Percentiles rank a stretch among this genome's conserved stretches.
These are phyloP conservation scores for Rhodotorula kratochvilovae DNA, from an alignment of 768 basidiomycete species.

Conservation along the genomic window DNA sequence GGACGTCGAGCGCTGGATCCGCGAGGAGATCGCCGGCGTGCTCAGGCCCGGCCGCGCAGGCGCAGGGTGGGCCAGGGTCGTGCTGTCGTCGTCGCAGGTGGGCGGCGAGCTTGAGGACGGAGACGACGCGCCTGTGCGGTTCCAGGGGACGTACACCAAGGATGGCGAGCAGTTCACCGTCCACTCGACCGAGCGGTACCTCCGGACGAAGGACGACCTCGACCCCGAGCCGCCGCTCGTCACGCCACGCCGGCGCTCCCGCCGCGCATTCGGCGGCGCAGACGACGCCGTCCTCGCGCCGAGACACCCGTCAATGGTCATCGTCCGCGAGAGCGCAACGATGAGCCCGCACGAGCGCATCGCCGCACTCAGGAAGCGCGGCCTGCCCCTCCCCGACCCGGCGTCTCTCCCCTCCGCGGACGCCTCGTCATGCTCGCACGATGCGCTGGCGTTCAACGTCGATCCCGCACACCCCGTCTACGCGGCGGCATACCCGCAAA, in stretches of 20 bases:
- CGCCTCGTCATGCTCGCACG: slow-evolving; percentile 59
- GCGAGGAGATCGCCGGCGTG: slow-evolving; percentile 27
- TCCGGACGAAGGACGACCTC: slow-evolving; percentile 6
- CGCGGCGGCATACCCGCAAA: background rate
- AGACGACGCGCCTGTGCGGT: slow-evolving; percentile 2
- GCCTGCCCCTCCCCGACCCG: slow-evolving; percentile 3
- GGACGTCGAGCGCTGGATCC: slow-evolving; percentile 21
- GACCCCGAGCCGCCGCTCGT: slow-evolving; percentile 23
- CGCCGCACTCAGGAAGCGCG: slow-evolving; percentile 15
- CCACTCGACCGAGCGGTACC: slow-evolving; percentile 26
- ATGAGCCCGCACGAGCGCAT: slow-evolving; percentile 17
- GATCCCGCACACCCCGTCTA: slow-evolving; percentile 52
- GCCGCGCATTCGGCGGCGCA: slow-evolving; percentile 2
- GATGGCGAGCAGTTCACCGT: slow-evolving; percentile 28
- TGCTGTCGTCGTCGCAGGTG: background rate
- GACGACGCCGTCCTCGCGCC: background rate
- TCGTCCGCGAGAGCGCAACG: slow-evolving; percentile 16
- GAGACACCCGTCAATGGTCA: slow-evolving; percentile 13
- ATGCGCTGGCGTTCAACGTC: slow-evolving; percentile 63
- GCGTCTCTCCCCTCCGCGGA: background rate
- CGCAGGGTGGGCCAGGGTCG: slow-evolving; percentile 24
- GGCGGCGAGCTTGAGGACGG: background rate
- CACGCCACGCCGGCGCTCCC: background rate
- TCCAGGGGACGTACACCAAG: slow-evolving; percentile 24
- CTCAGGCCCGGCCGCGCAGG: background rate